A percentile compares a stretch with the other conserved stretches of the same genome.
Conservation (phyloP, 148 eudicot species). For the Cornus controversa region DNA sequence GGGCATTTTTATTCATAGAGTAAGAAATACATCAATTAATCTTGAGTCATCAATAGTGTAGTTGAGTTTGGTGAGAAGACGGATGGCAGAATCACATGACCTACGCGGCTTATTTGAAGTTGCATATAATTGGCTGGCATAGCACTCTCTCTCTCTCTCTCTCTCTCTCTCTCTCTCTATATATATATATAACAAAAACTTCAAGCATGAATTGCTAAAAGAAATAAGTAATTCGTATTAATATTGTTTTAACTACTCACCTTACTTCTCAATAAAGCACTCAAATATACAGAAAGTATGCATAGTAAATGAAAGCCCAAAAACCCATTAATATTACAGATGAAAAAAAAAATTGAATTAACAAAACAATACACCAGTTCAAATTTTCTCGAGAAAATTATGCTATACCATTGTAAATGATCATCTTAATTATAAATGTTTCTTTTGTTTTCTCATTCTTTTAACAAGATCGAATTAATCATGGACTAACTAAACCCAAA, state of each 20-base stretch:
- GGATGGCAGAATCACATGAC: background rate
- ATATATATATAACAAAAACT: background rate
- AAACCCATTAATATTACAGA: background rate
- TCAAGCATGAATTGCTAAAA: background rate
- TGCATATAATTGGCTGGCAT: background rate
- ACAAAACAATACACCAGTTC: background rate
- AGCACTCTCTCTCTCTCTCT: too few relatives aligned
- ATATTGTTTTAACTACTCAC: background rate
- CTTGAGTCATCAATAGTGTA: background rate
- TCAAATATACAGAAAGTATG: background rate
- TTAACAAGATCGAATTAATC: conserved; percentile 20
- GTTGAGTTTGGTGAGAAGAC: background rate
- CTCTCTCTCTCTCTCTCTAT: too few relatives aligned
- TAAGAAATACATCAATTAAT: too few relatives aligned
- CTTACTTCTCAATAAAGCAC: background rate
- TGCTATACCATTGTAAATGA: background rate
- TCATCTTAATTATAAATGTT: background rate
- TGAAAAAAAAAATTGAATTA: background rate
- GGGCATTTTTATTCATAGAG: background rate
- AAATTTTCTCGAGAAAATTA: background rate
- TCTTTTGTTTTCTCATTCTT: background rate
- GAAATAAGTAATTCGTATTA: background rate
- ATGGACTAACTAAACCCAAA: conserved; percentile 28
- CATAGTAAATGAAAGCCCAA: background rate
- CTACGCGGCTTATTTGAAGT: background rate